These are phyloP conservation scores for Bacidia gigantensis DNA, from an alignment of 495 filamentous ascomycete species.

Conservation along the genomic window DNA sequence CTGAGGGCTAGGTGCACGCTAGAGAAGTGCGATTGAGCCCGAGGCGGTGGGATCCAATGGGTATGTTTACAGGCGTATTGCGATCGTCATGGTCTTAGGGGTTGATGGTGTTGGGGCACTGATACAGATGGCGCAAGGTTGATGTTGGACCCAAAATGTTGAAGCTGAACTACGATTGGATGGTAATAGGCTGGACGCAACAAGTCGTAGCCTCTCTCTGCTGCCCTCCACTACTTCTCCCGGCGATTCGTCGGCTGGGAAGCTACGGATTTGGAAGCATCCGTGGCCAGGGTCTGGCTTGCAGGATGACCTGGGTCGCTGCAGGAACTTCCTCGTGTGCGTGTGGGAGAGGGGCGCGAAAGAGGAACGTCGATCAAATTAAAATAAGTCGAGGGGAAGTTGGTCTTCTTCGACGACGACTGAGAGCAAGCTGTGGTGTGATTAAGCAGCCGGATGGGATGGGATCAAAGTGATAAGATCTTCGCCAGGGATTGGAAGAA, in stretches of 20 bases:
- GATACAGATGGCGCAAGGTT: background rate
- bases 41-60: background rate
- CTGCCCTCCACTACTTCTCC: too few species aligned
- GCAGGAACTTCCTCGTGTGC: background rate
- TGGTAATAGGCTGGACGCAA: background rate
- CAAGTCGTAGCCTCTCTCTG: background rate
- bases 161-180: background rate
- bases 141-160: background rate
- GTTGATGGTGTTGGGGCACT: background rate
- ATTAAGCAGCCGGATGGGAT: background rate
- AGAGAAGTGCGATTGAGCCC: background rate
- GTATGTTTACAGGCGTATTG: background rate
- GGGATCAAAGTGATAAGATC: background rate
- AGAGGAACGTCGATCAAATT: background rate
- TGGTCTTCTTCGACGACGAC: background rate
- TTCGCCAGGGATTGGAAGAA: background rate
- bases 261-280: background rate
- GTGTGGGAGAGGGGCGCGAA: background rate
- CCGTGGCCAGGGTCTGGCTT: background rate
- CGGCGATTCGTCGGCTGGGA: background rate
- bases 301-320: background rate
- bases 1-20: background rate
- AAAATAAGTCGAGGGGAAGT: background rate
- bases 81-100: background rate
- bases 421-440: background rate